Conservation (phyloP, 306 rosid species). For the Lathyrus oleraceus region DNA sequence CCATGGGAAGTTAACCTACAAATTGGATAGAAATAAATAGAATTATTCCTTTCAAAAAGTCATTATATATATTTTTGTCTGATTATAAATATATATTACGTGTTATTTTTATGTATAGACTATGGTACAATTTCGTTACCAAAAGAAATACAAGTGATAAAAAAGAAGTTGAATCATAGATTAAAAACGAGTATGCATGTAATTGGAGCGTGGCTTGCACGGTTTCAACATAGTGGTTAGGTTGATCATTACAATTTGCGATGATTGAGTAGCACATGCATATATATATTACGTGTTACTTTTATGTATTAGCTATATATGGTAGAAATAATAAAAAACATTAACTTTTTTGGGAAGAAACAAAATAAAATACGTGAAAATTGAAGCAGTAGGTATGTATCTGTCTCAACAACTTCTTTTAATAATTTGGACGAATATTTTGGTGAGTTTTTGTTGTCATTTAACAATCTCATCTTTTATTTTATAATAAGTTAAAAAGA, state of each 20-base stretch:
- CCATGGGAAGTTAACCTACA: too few species aligned
- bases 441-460: constrained; percentile 22
- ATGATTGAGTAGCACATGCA: constrained; percentile 43
- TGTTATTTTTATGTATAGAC: too few species aligned
- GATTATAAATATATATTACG: too few species aligned
- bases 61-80: too few species aligned
- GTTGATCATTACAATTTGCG: background rate
- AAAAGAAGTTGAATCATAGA: constrained; percentile 3
- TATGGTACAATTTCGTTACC: background rate
- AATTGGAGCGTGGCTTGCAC: constrained; percentile 37
- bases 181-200: background rate
- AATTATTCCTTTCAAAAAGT: too few species aligned
- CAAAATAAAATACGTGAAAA: constrained; percentile 22
- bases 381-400: constrained; percentile 18
- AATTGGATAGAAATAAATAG: too few species aligned
- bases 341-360: constrained; percentile 7
- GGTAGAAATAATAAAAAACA: constrained; percentile 6
- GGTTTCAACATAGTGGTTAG: background rate
- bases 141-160: background rate
- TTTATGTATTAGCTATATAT: background rate
- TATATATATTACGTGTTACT: background rate
- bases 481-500: background rate
- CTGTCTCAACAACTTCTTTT: background rate
- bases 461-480: background rate
- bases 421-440: constrained; percentile 25